Conservation (phyloP, 1,139 yeast species). For the Hyphopichia khmerensis region DNA sequence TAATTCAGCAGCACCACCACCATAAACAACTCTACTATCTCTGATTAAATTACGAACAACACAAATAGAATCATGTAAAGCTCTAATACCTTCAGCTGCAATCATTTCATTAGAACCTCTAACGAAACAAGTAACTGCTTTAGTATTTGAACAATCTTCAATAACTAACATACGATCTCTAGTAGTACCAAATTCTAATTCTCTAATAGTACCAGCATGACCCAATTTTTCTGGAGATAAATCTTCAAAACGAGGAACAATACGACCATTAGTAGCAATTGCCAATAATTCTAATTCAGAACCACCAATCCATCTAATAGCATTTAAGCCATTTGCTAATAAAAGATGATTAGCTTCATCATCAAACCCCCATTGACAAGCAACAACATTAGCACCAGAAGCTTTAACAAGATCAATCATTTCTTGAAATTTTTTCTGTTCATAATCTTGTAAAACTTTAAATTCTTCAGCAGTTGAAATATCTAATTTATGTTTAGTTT, state of each 20-base stretch:
- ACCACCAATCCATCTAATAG: constrained; percentile 99
- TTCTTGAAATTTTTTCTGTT: constrained; percentile 83
- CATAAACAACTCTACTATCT: constrained; percentile 92
- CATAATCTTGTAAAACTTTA: constrained; percentile 84
- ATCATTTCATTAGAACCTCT: constrained; percentile 98
- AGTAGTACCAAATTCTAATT: constrained; percentile 93
- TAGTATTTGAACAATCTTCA: constrained; percentile 84
- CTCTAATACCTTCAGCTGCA: constrained; percentile 94
- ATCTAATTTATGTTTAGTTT: constrained; percentile 95
- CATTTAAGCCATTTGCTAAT: constrained; percentile 84
- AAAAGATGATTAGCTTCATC: constrained; percentile 97
- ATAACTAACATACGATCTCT: constrained; percentile 94
- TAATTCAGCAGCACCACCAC: constrained; percentile 98
- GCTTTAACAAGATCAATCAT: constrained; percentile 87
- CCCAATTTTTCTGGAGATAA: constrained; percentile 81
- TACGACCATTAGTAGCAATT: constrained; percentile 95
- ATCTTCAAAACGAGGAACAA: constrained; percentile 96
- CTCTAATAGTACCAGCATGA: constrained; percentile 79
- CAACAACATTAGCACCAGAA: constrained; percentile 93
- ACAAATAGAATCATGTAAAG: constrained; percentile 93
- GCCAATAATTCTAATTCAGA: constrained; percentile 95
- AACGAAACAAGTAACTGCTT: constrained; percentile 90
- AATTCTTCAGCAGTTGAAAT: constrained; percentile 92
- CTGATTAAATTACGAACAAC: constrained; percentile 94
- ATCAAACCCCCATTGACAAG: constrained; percentile 99